Base-by-base conservation (phyloP, 2,329 filamentous ascomycete genomes). In the Pestalotiopsis sp. region DNA sequence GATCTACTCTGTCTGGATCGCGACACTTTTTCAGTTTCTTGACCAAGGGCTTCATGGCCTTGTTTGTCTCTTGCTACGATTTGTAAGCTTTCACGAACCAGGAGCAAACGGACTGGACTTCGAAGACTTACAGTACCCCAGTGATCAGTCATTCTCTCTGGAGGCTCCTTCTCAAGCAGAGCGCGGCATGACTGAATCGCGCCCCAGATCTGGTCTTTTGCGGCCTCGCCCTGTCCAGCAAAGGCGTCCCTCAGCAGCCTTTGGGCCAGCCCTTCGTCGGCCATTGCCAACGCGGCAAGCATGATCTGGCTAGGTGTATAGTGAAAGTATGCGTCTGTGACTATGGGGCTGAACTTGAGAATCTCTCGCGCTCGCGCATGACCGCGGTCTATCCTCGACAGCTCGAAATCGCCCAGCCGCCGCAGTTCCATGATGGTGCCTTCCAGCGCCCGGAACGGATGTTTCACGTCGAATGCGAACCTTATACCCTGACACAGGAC, bases 261-360 rank as follows among this genome's bases (percentile, higher is more conserved):
- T 68, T 88, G 84, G 2, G 85, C 76, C 39, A 96, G 81, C 0
- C 85, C 87, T 55, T 84, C 81, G 76, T 98, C 95, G 0, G 91
- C 92, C 64, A 97, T 86, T 14, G 91, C 84, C 35, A 98, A 81
- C 0, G 94, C 90, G 0, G 93, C 91, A 68, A 98, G 86, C 90
- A 94, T 94, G 77, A 98, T 97, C 78, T 99, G 96, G 26, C 93
- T 92, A 0, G 96, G 96, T 0, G 95, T 95, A 81, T 93, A 98
- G 79, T 97, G 91, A 81, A 98, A 98, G 81, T 98, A 98, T n/a
- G 89, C 94, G 75, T 99, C 96, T 30, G 95, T 97, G 69, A 98
- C 86, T 64, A 97, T 83, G 0, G 94, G 92, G 67, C 93, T 92
- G 66, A 90, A 91, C 76, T 93, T 93, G 66, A 97, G 87, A 60